Base-by-base conservation (phyloP, 495 filamentous ascomycete species). In the Hypoxylon trugodes region DNA sequence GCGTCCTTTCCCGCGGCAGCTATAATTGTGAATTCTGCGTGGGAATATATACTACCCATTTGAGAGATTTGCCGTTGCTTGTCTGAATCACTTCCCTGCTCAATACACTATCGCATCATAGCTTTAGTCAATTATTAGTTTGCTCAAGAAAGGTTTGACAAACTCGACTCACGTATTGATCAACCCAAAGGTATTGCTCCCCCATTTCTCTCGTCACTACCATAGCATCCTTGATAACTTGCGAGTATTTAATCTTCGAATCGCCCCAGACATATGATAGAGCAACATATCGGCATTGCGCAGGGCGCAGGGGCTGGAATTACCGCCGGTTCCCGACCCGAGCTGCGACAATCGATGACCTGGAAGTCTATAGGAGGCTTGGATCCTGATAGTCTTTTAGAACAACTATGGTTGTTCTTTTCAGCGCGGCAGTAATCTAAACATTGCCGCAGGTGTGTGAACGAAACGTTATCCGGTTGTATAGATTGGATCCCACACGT, bases 31-130 rank as follows among this genome's bases (percentile, higher is more conserved):
- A 79, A 46, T 22, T 63, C 52, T 5, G 76, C 57, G 6, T 68
- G 42, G 1, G 59, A 46, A 57, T 79, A 79, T 18, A 79, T 77
- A 19, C 53, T 37, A 1, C 61, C 67, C 76, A 79, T 78, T 0
- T 51, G 56, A 16, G 49, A 56, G 13, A 78, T 58, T 26, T 77
- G 69, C 10, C 40, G 1, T 6, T 65, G 50, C 12, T 74, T 73
- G 12, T 72, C 63, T 2, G 51, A 18, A 1, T 28, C 55, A 16
- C 69, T 60, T 25, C 76, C 69, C 50, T 78, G 73, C 1, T 71
- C 35, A 16, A 78, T 77, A 55, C 76, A 79, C 15, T 77, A 48
- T 6, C 58, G 41, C 28, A 30, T 30, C 18, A n/a, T 13, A 35
- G 16, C 22, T 15, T 6, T 1, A 30, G 1, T 38, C 15, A 13